Evolutionary conservation across 2,329 filamentous ascomycete genomes (phyloP), one percentile per base, ranked within the genome.

Genomic region (Colletotrichum somersetense): DNA sequence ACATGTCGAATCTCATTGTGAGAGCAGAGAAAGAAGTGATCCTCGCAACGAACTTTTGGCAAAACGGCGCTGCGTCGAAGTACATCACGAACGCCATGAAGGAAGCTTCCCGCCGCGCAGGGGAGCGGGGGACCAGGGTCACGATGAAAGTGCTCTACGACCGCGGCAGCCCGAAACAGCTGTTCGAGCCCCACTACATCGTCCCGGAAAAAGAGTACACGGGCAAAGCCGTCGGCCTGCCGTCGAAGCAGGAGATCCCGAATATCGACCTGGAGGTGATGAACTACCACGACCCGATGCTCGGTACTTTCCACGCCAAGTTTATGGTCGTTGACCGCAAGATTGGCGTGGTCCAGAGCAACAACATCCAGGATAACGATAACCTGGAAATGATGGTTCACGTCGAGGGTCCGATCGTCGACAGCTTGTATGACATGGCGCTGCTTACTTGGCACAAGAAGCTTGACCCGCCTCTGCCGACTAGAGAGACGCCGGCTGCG

Each of bases 361-460:
- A 94, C 79, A 96, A 95, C 76, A 92, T 95, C 62, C 86, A 90
- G 79, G 90, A 94, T 74, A 95, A 94, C 65, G 91, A 93, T 75
- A 96, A 96, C 75, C 72, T 95, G 67, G 93, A 96, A 80, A 95
- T 96, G 93, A 91, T 94, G 88, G 85, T 89, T 3, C 92, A 93
- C 67, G 78, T 94, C 0, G 92, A 95, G 81, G 93, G 93, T 0
- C 89, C 92, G 0, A 92, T 95, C 69, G 92, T 95, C 0, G 91
- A 95, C 76, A 89, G 89, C 1, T 80, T 95, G 33, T 95, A 94
- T 77, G 93, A 96, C 74, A 91, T 91, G 74, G 91, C 91, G 0
- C 79, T 95, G 50, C 85, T 95, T 10, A 92, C 91, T 0, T 96
- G 93, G 93, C 85, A 91, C 74, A 90, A 90, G 72, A 81, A 82